phyloP scores from a whole-genome alignment of 495 filamentous ascomycete species.

The Aspergillus conjunctus region DNA sequence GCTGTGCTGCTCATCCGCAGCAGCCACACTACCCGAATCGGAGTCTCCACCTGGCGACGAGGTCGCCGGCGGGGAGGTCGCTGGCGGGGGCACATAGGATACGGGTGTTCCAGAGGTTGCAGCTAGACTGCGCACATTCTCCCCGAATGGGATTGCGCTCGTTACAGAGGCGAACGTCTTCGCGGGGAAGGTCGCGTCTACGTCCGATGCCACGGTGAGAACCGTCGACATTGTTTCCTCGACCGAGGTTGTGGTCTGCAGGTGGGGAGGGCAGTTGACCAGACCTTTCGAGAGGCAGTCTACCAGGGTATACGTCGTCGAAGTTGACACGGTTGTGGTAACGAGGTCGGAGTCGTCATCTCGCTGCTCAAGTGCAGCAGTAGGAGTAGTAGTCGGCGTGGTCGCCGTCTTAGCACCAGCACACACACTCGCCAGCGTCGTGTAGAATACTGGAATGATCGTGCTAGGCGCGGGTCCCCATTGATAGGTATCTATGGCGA shows the following conservation, averaged over 20 bases:
- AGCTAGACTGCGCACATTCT: neutral
- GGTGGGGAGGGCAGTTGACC: neutral
- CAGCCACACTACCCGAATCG: too few species aligned
- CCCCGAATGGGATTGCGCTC: slow-evolving; percentile 3
- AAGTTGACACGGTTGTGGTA: neutral
- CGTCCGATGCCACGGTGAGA: neutral
- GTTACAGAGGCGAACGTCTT: neutral
- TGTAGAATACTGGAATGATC: slow-evolving; percentile 1
- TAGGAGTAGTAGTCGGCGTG: neutral
- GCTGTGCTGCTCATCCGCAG: neutral
- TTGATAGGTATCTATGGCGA: slow-evolving; percentile 5
- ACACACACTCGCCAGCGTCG: slow-evolving; percentile 4
- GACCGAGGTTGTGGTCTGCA: slow-evolving; percentile 3
- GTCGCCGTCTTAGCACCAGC: neutral
- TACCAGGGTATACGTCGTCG: slow-evolving; percentile 4
- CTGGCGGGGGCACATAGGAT: neutral
- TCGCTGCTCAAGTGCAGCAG: neutral
- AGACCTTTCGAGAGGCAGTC: neutral
- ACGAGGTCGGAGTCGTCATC: neutral
- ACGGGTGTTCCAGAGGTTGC: neutral
- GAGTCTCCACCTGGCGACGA: neutral
- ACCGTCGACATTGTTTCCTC: slow-evolving; percentile 1
- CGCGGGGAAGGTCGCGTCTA: neutral
- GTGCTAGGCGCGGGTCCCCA: slow-evolving; percentile 4
- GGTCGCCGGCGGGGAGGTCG: neutral